Conservation (phyloP, 31 red algal species). For the Odonthalia washingtoniensis region DNA sequence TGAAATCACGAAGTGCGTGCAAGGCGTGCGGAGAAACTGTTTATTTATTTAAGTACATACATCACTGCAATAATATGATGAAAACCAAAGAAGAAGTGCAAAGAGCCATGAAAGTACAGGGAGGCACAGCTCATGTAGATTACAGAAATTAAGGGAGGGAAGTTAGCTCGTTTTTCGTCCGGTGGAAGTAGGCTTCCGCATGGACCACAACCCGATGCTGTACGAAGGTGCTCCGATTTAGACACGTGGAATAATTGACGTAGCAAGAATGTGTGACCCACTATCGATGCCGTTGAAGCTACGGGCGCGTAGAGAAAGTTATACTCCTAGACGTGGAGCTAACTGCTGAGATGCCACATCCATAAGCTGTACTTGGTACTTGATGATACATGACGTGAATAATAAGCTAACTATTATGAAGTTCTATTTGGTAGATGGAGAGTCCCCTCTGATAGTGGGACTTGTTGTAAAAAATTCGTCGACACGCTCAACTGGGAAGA, state of each 20-base stretch:
- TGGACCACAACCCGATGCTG: background rate
- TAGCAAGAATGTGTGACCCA: background rate
- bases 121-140: background rate
- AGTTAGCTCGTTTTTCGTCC: background rate
- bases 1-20: too few species aligned
- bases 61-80: background rate
- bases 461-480: background rate
- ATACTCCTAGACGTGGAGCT: background rate
- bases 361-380: background rate
- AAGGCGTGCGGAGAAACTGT: too few species aligned
- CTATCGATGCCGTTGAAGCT: background rate
- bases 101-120: background rate
- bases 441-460: background rate
- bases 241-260: background rate
- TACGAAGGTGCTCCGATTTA: background rate
- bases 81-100: background rate
- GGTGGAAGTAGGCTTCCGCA: background rate
- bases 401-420: background rate
- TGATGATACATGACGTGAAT: background rate
- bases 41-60: background rate
- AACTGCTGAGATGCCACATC: background rate
- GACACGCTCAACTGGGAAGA: background rate
- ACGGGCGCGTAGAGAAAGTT: background rate
- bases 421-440: background rate
- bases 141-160: background rate